Evolutionary conservation across 768 basidiomycete species (phyloP), one percentile per base, ranked within the genome.

Genomic region (Kwoniella heveanensis): DNA sequence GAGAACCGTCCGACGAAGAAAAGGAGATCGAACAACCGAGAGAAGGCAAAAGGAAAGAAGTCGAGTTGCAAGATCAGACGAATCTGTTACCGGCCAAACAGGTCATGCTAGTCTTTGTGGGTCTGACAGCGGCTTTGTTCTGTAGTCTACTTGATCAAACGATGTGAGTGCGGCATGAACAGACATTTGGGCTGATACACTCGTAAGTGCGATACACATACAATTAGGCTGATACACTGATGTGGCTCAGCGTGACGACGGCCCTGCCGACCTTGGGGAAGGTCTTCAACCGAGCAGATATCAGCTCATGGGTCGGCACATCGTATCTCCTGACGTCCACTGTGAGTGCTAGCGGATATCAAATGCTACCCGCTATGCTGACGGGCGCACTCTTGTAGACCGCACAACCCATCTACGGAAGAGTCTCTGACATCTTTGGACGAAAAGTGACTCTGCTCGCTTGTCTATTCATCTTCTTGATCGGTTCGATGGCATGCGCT

Each of bases 291-390:
- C 86, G 88, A 0, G 86, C 87, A 2, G 83, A 85, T 2, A 83
- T 87, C 25, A 81, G 83, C 25, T 87, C 86, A 5, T 90, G 88
- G 88, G 88, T 90, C 1, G 88, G 88, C 0, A 88, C 88, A 0
- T 85, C 85, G 0, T 90, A 89, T 70, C 83, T 90, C 32, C 80
- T 89, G 52, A 88, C 88, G 1, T 73, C 74, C 3, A 76, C 72
- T 0, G 70, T 76, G 26, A 66, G 70, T 68, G n/a, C n/a, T n/a
- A n/a, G n/a, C n/a, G n/a, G n/a, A n/a, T n/a, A n/a, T n/a, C n/a
- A n/a, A n/a, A n/a, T n/a, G n/a, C n/a, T n/a, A n/a, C n/a, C n/a
- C n/a, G n/a, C 21, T 30, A 15, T 26, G 32, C 19, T 57, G 17
- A 47, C 46, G 17, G 17, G 22, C 17, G 19, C 19, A 10, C 19